phyloP scores from a whole-genome alignment of 352 stramenopile species.

The Phytophthora lateralis region DNA sequence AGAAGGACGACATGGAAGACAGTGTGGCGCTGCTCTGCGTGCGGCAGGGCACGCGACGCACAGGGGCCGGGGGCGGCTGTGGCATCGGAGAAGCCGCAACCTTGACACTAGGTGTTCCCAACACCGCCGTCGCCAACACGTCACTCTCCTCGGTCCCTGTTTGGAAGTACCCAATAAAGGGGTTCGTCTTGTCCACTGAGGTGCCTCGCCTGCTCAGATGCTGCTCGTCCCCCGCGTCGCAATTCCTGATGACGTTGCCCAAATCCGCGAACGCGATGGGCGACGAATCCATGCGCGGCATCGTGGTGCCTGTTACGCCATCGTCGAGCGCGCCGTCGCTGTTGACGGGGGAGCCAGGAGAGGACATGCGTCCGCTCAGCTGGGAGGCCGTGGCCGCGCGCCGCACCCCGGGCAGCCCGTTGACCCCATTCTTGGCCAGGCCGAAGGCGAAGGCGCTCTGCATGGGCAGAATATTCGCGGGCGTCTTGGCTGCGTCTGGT shows the following conservation, averaged over 20 bases:
- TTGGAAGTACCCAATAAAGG: slow-evolving; percentile 89
- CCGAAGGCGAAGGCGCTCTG: slow-evolving; percentile 60
- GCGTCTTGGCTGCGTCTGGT: slow-evolving; percentile 6
- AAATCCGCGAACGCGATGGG: slow-evolving; percentile 37
- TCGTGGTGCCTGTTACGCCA: slow-evolving; percentile 2
- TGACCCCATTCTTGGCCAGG: slow-evolving; percentile 70
- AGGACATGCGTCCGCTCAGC: slow-evolving; percentile 48
- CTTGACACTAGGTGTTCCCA: slow-evolving; percentile 2
- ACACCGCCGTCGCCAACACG: slow-evolving; percentile 1
- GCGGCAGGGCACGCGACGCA: slow-evolving; percentile 32
- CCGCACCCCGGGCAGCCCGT: slow-evolving; percentile 51
- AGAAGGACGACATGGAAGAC: slow-evolving; percentile 44
- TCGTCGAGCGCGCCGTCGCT: slow-evolving; percentile 24
- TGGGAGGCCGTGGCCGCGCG: slow-evolving; percentile 70
- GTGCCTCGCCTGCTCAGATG: slow-evolving; percentile 49
- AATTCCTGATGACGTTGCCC: slow-evolving; percentile 10
- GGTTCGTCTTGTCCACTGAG: slow-evolving; percentile 85
- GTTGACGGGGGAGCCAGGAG: slow-evolving; percentile 37
- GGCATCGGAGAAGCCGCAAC: slow-evolving; percentile 12
- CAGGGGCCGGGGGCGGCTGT: slow-evolving; percentile 17
- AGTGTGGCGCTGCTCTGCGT: slow-evolving; percentile 45
- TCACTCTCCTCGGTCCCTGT: slow-evolving; percentile 41
- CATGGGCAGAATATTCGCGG: slow-evolving; percentile 36
- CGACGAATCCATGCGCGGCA: slow-evolving; percentile 33
- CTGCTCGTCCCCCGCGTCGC: slow-evolving; percentile 25